Conservation (phyloP, 2,329 filamentous ascomycete genomes). For the Claviceps digitariae region DNA sequence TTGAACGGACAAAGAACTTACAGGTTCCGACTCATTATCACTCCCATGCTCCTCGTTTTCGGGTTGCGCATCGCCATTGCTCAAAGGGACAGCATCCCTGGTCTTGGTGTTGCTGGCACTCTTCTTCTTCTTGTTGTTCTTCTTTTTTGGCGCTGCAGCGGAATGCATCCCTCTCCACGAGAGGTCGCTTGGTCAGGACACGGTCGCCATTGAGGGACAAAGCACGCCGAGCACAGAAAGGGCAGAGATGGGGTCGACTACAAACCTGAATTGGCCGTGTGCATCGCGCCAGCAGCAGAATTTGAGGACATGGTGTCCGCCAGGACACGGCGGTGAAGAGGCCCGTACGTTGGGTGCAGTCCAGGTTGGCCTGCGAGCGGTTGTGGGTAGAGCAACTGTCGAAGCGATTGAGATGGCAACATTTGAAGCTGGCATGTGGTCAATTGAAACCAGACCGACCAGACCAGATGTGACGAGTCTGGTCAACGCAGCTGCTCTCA, state of each 20-base stretch:
- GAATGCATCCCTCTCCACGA: not conserved
- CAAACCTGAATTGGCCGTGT: constrained; percentile 24
- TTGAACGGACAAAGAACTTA: not conserved
- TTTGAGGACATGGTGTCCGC: constrained; percentile 26
- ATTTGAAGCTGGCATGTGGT: not conserved
- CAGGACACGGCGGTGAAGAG: constrained; percentile 4
- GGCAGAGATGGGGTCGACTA: constrained; percentile 12
- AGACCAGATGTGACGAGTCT: constrained; percentile 1
- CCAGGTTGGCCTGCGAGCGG: constrained; percentile 8
- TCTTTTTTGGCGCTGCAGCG: constrained; percentile 35
- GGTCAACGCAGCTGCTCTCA: not conserved
- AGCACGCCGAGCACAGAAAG: not conserved
- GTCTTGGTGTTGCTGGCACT: constrained; percentile 33
- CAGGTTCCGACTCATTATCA: constrained; percentile 29
- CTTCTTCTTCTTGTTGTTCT: constrained; percentile 48
- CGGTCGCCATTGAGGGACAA: constrained; percentile 11
- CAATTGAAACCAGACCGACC: not conserved
- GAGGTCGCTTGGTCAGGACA: constrained; percentile 14
- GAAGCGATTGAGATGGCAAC: not conserved
- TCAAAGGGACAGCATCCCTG: constrained; percentile 25
- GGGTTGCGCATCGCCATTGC: constrained; percentile 18
- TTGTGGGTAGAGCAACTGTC: constrained; percentile 6
- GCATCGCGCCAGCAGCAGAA: constrained; percentile 20
- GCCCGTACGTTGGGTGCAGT: constrained; percentile 1
- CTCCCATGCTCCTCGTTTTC: constrained; percentile 26